Base-by-base conservation (phyloP, 768 basidiomycete genomes). In the Psilocybe cyanescens region DNA sequence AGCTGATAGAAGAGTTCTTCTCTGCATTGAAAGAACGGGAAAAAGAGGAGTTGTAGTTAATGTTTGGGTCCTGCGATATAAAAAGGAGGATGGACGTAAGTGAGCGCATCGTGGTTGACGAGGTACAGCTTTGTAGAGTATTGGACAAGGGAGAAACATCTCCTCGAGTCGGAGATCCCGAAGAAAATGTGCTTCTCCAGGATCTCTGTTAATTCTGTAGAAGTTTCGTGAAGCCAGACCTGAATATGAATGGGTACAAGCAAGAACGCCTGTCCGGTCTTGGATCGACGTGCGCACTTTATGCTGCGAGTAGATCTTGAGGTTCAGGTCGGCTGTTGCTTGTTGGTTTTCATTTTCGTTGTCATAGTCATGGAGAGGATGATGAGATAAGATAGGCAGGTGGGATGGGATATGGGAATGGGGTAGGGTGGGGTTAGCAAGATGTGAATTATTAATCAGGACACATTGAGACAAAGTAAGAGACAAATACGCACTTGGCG, bases 1-100 rank as follows among this genome's bases (percentile, higher is more conserved):
- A 99, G 83, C 70, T 99, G 97, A 74, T 97, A 98, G 73, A 99
- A 97, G 35, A 97, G 80, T 67, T 97, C 95, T 69, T 97, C 95
- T 0, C 95, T 97, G 41, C 3, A 62, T 46, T 51, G 2, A 41
- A 19, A 60, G 57, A 14, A 62, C 47, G 48, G 8, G 48, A 11
- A 19, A 19, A 19, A 19, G 19, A 19, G 19, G 19, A 19, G 19
- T 19, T 19, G 19, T 19, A 2, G 19, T 19, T 19, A 19, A 2
- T 19, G 1, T 19, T 19, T 19, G 19, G 19, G 19, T 19, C 19
- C 19, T 19, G 1, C 19, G 19, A 19, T 19, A 19, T 2, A 19
- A 19, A 1, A n/a, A 50, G 37, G 30, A 17, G 33, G 16, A 37
- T 3, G 17, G 28, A 84, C 93, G 55, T 74, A 97, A 94, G 90